Base-by-base conservation (phyloP, 2,329 filamentous ascomycete genomes). In the Graphilbum fragrans region DNA sequence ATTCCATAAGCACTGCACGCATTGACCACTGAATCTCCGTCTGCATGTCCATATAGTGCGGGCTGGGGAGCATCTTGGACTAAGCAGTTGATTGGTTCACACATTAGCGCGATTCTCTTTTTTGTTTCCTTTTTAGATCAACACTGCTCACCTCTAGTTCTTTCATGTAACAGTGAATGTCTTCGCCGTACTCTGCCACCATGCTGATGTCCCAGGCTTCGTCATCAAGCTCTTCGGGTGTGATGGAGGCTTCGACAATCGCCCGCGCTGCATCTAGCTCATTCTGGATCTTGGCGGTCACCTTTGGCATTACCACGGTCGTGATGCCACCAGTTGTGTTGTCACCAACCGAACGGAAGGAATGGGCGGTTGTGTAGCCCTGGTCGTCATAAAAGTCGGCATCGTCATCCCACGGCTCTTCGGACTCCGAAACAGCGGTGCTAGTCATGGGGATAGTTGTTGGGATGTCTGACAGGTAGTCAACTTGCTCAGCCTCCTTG, bases 21-120 rank as follows among this genome's bases (percentile, higher is more conserved):
- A 96, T 98, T 3, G 88, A 94, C 92, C 92, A 98, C 58, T 94
- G 86, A 43, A 98, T 93, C 61, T 96, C 90, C n/a, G 82, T 80
- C 60, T 98, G 92, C 50, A 83, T 80, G 47, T 94, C 86, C 90
- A 98, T 98, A 69, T 98, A 98, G 58, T 92, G 77, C 4, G 86
- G 72, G 54, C 92, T 88, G 1, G 92, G 92, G 33, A 88, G 70
- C 77, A 52, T 52, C n/a, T 46, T 48, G 17, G 41, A 36, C 52
- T 54, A n/a, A 3, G 27, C 4, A 18, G n/a, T n/a, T n/a, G n/a
- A n/a, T n/a, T 10, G 22, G 1, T 5, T 2, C 7, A 18, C 2
- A 27, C 3, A 20, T 57, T 37, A 56, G 52, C 29, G 5, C 12
- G 3, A 10, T 18, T 41, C 18, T 8, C 17, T 10, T 3, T 23